Evolutionary conservation across 306 rosid species (phyloP).

Genomic region (Sicyos edulis): DNA sequence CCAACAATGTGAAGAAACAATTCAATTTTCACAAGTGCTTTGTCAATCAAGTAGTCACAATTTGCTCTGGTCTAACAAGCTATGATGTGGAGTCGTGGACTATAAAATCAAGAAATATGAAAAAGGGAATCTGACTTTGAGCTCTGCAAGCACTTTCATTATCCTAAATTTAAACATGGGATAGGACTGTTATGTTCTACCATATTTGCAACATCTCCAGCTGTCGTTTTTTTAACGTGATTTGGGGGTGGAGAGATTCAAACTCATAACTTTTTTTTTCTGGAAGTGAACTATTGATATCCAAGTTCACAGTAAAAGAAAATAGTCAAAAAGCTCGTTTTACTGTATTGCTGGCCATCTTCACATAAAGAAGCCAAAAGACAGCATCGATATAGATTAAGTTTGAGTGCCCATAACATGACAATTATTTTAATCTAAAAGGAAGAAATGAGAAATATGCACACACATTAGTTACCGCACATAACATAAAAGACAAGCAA

Average conservation of each 20-base stretch:
- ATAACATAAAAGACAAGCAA: background rate
- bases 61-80: background rate
- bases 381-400: background rate
- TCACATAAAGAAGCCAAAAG: background rate
- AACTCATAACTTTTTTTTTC: no score
- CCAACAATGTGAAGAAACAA: background rate
- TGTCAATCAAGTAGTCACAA: background rate
- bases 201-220: background rate
- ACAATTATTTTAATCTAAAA: constrained; percentile 6
- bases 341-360: background rate
- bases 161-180: background rate
- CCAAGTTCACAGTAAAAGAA: no score
- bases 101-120: background rate
- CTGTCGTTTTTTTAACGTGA: no score
- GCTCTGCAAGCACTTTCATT: background rate
- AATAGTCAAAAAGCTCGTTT: background rate
- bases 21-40: background rate
- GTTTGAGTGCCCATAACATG: constrained; percentile 9
- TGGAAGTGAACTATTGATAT: no score
- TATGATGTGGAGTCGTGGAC: background rate
- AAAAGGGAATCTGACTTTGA: background rate
- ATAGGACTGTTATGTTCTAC: background rate
- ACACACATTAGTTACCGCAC: background rate
- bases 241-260: no score
- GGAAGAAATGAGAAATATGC: background rate